phyloP scores from a whole-genome alignment of 2,329 filamentous ascomycete genomes.

The Cucurbitaria berberidis region DNA sequence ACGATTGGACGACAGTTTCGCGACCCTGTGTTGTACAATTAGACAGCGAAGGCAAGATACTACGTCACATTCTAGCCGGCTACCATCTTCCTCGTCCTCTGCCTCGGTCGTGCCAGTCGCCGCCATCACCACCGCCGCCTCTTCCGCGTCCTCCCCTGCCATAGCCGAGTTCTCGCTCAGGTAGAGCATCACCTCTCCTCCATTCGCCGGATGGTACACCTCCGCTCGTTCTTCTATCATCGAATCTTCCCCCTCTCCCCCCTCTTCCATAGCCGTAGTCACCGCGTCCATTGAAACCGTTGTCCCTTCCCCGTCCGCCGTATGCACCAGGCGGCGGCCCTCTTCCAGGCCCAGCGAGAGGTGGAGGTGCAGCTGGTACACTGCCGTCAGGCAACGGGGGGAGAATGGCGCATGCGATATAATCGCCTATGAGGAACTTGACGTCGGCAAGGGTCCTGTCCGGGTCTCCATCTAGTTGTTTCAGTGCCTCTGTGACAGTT shows the following conservation, averaged over 20 bases:
- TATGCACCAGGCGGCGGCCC: slow-evolving; percentile 37
- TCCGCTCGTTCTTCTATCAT: slow-evolving; percentile 49
- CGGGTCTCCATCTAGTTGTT: slow-evolving; percentile 63
- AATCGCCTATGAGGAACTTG: slow-evolving; percentile 88
- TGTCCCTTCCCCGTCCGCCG: slow-evolving; percentile 37
- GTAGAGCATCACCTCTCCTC: slow-evolving; percentile 69
- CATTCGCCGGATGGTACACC: slow-evolving; percentile 66
- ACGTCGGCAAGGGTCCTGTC: slow-evolving; percentile 77
- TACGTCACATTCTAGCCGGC: background rate
- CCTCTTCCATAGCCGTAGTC: slow-evolving; percentile 47
- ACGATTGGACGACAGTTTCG: background rate
- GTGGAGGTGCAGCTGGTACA: slow-evolving; percentile 67
- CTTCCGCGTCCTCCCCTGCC: slow-evolving; percentile 46
- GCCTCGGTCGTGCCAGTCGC: slow-evolving; percentile 42
- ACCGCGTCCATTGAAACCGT: slow-evolving; percentile 43
- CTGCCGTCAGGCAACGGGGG: slow-evolving; percentile 76
- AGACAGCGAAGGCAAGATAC: background rate
- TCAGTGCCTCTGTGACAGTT: slow-evolving; percentile 41
- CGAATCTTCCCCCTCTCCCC: slow-evolving; percentile 42
- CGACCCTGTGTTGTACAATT: background rate
- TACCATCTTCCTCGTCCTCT: slow-evolving; percentile 43
- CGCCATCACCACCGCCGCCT: slow-evolving; percentile 38
- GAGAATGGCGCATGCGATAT: slow-evolving; percentile 80
- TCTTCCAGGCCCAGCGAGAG: slow-evolving; percentile 45
- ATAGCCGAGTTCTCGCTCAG: slow-evolving; percentile 52